Evolutionary conservation across 441 rosid genomes (phyloP), one percentile per base, ranked within the genome.

Genomic region (Euphorbia schlechtendalii): DNA sequence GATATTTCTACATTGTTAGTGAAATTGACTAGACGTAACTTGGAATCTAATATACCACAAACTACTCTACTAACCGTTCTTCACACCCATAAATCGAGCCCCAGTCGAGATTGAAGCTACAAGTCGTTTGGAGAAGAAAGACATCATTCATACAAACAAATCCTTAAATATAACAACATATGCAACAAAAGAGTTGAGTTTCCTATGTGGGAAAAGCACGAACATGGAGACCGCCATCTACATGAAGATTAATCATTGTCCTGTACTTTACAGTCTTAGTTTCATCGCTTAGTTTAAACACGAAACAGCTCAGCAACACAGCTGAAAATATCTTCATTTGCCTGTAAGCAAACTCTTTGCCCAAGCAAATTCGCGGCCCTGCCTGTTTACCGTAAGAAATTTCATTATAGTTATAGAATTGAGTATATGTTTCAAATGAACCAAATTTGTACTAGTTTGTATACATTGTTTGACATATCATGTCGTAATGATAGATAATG

Each of bases 271-370:
- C 84, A 14, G 70, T 21, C 54, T 63, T 74, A 17, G 59, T 66
- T 63, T 78, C 83, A 14, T 81, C 80, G 1, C 76, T 63, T 53
- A 86, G 71, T 68, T 78, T 81, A 79, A 86, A 84, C 24, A 22
- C 14, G 58, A 84, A 84, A 40, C 64, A 64, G 55, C 77, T 58
- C 24, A 81, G 34, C 70, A 84, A 59, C 34, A 81, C 73, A 15
- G 87, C 84, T 6, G 82, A 65, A 66, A 76, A 81, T 49, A 84
- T 86, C 84, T 84, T 86, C 86, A 82, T 92, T 74, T 92, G 92
- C 69, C 93, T 76, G 69, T 84, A 87, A 10, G 93, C 96, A 14
- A 92, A 89, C 43, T 92, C 96, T 62, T 78, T 89, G 3, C 96
- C 98, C 1, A 86, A 86, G 63, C 96, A 92, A 68, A 84, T 84